Evolutionary conservation across 352 stramenopile species (phyloP).

Genomic region (Globisporangium paddicum): DNA sequence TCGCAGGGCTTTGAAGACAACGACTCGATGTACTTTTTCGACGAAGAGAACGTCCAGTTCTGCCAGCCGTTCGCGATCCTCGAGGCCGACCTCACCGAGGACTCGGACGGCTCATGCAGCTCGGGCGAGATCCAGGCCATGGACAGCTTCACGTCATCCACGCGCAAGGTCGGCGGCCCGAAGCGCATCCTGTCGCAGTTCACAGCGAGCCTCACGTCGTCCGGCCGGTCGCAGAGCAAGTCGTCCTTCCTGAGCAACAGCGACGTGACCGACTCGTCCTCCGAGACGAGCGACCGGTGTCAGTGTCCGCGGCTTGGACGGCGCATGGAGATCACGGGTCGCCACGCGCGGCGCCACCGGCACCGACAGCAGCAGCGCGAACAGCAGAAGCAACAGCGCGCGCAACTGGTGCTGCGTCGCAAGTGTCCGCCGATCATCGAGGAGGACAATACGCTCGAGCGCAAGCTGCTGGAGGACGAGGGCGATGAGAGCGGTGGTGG

Average conservation of each 20-base stretch:
- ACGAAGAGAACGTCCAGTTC: constrained; percentile 26
- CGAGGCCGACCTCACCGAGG: constrained; percentile 17
- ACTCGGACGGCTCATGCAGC: constrained; percentile 5
- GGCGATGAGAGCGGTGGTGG: not conserved
- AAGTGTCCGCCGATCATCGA: constrained; percentile 11
- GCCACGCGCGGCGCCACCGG: not conserved
- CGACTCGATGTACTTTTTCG: constrained; percentile 45
- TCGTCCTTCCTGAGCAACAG: constrained; percentile 6
- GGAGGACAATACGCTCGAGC: constrained; percentile 13
- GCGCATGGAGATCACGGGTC: constrained; percentile 7
- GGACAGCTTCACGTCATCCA: constrained; percentile 5
- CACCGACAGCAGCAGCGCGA: constrained; percentile 1
- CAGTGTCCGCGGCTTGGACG: constrained; percentile 11
- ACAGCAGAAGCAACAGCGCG: not conserved
- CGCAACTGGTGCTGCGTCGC: not conserved
- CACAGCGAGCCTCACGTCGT: constrained; percentile 8
- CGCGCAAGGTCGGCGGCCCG: not conserved
- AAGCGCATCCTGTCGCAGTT: constrained; percentile 9
- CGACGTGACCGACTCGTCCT: constrained; percentile 8
- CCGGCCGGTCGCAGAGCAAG: constrained; percentile 5
- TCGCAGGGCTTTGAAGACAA: constrained; percentile 27
- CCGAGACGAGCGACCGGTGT: not conserved
- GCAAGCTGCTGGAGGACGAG: constrained; percentile 7
- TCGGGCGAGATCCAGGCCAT: constrained; percentile 2
- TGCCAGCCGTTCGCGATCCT: constrained; percentile 39